Evolutionary conservation across 2,329 filamentous ascomycete species (phyloP).

Genomic region (Beauveria caledonica): DNA sequence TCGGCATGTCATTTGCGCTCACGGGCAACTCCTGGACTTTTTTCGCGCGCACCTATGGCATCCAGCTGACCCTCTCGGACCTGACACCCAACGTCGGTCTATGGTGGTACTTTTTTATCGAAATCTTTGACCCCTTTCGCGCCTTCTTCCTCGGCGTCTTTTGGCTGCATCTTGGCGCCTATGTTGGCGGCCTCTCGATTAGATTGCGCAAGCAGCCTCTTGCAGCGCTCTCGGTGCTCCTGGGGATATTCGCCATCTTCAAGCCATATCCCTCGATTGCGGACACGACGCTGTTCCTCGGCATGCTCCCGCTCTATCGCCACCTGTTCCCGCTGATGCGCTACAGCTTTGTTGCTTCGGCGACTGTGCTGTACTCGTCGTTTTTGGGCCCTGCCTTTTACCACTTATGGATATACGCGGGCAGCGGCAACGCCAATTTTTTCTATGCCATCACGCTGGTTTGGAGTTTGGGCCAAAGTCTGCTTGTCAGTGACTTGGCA

Average conservation of each 20-base stretch:
- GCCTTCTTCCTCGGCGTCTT: constrained; percentile 97
- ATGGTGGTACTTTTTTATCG: constrained; percentile 99
- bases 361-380: constrained; percentile 77
- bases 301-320: constrained; percentile 74
- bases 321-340: constrained; percentile 91
- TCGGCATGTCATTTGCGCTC: constrained; percentile 64
- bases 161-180: constrained; percentile 88
- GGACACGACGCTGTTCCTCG: constrained; percentile 80
- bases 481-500: constrained; percentile 78
- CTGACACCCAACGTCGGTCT: constrained; percentile 90
- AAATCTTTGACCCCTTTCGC: constrained; percentile 98
- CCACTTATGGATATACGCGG: constrained; percentile 95
- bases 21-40: constrained; percentile 81
- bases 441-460: constrained; percentile 99
- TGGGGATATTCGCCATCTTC: constrained; percentile 89
- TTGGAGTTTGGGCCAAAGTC: constrained; percentile 83
- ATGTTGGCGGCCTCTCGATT: constrained; percentile 78
- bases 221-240: constrained; percentile 72
- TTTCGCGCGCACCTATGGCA: constrained; percentile 79
- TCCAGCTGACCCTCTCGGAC: constrained; percentile 83
- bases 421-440: constrained; percentile 96
- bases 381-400: constrained; percentile 93
- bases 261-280: constrained; percentile 94
- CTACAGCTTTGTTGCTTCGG: constrained; percentile 80
- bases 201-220: constrained; percentile 79